Evolutionary conservation across 2,329 filamentous ascomycete species (phyloP), one percentile per base, ranked within the genome.

Genomic region (Rosellinia necatrix): DNA sequence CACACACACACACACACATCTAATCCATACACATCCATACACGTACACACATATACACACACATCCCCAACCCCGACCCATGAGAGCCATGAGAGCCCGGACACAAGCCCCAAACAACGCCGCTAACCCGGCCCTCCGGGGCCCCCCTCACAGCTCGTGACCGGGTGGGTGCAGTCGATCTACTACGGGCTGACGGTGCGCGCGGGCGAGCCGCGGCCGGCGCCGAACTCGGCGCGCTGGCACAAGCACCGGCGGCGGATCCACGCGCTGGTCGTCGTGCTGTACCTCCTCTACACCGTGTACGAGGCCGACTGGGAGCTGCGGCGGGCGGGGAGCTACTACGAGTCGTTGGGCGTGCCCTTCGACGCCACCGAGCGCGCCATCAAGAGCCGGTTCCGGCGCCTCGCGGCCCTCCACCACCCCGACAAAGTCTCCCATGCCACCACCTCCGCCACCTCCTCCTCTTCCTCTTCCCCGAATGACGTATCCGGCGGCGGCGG

Each of bases 121-220:
- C n/a, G 5, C 47, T 53, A 46, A 58, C 41, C 21, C 6, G 3
- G 15, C 6, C 8, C 6, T 37, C 38, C 12, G n/a, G n/a, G n/a
- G 48, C 46, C 27, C 7, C 7, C 47, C 47, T 12, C 8, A 43
- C 60, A 96, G 90, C 84, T 93, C 65, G 88, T 86, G 44, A 92
- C 91, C 32, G 84, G 84, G 61, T 90, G 88, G 77, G 72, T 89
- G 5, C 93, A 97, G 72, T 81, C 82, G 60, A 78, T 96, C 65
- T 94, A 92, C 77, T 99, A 97, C 77, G 82, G 87, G 67, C 76
- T 97, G 64, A 90, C 90, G 52, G 93, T 96, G 71, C 91, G 92
- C 63, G 94, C 92, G 42, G 94, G 94, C 69, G 87, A 92, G 60
- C 89, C 90, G 12, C 90, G 89, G 57, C 93, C 89, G 1, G 83